phyloP scores from a whole-genome alignment of 495 filamentous ascomycete species.

The Bacidia rubella region DNA sequence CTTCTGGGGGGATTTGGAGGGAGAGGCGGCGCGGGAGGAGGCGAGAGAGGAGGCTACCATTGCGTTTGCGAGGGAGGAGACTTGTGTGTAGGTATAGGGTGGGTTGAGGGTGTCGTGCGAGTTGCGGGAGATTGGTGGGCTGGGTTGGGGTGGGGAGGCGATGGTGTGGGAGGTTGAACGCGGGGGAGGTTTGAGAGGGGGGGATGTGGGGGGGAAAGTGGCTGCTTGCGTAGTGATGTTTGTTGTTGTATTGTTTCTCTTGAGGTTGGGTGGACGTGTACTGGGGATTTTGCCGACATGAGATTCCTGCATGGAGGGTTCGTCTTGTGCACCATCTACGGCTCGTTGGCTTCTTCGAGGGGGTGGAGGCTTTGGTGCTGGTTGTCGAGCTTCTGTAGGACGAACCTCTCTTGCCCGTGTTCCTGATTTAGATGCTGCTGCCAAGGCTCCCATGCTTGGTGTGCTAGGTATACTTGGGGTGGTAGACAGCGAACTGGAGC shows the following conservation, averaged over 20 bases:
- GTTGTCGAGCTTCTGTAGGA: not conserved
- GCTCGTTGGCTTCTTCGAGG: constrained; percentile 5
- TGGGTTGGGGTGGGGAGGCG: not conserved
- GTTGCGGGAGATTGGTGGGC: not conserved
- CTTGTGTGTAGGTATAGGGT: constrained; percentile 13
- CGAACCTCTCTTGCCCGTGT: not conserved
- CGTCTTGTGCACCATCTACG: not conserved
- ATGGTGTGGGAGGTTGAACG: not conserved
- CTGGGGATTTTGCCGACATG: not conserved
- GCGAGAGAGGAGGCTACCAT: constrained; percentile 78
- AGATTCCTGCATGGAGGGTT: not conserved
- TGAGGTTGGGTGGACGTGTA: not conserved
- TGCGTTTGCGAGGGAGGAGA: constrained; percentile 51
- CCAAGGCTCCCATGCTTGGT: not conserved
- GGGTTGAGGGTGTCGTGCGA: constrained; percentile 1
- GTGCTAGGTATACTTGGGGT: not conserved
- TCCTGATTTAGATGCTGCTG: constrained; percentile 3
- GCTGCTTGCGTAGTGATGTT: not conserved
- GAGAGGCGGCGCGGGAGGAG: constrained; percentile 49
- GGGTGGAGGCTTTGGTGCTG: constrained; percentile 8
- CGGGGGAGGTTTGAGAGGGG: not conserved
- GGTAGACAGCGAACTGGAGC: not conserved
- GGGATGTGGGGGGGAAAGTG: not conserved
- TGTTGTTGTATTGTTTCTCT: not conserved
- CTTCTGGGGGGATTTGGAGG: constrained; percentile 27